Evolutionary conservation across 768 basidiomycete species (phyloP), one percentile per base, ranked within the genome.

Genomic region (Lactarius evosmus): DNA sequence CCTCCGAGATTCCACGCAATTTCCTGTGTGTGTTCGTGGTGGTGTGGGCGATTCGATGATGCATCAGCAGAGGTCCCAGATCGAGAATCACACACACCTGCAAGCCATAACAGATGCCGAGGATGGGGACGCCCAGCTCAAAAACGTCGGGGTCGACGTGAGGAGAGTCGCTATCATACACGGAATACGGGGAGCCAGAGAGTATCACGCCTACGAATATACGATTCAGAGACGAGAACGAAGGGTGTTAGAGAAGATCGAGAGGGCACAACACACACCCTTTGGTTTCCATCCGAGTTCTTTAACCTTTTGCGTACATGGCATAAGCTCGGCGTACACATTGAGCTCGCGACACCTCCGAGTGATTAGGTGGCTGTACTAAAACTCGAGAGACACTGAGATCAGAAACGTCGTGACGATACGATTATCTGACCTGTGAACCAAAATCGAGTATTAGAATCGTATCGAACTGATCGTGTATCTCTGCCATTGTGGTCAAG

Each of bases 291-390:
- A 98, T 32, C 82, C 82, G 38, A 99, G 76, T 61, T 98, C 93
- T 66, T 83, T 81, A 65, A 98, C 81, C 76, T 89, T 91, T 32
- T 89, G 88, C 1, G 97, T 99, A 75, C 97, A 99, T 29, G 97
- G 94, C 84, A 97, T 85, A 72, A 99, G 82, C 78, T 99, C 97
- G 57, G 96, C 96, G 72, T 98, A 98, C 60, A 99, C 93, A 60
- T 93, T 93, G 72, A 95, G 83, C 76, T 99, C 97, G 72, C 97
- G 88, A 83, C 96, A 98, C 85, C 97, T 83, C 73, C 97, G 80
- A 7, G 95, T 97, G 75, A 98, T 98, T 67, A 99, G 80, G 80
- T 98, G 97, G 68, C 95, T 95, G 76, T 96, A 96, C 94, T 96
- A 74, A 49, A 70, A 61, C 49, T 4, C 27, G 33, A 67, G 33